Conservation (phyloP, 1,139 yeast species). For the Blastobotrys raffinosifermentans region DNA sequence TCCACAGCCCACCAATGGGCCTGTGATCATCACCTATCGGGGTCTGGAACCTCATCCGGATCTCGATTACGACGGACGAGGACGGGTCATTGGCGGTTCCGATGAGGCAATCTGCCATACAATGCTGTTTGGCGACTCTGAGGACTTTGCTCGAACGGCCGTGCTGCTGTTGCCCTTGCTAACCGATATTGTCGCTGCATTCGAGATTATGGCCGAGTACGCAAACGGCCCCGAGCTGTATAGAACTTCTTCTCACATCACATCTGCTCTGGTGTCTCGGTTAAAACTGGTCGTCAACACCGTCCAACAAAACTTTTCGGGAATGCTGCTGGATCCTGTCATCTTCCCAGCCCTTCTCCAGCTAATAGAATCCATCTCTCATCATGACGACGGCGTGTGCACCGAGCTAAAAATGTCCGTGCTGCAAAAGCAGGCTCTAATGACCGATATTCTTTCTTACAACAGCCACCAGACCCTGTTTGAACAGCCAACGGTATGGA, state of each 20-base stretch:
- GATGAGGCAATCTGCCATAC: constrained; percentile 72
- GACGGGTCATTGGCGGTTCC: constrained; percentile 46
- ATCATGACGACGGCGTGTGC: constrained; percentile 43
- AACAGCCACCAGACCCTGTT: constrained; percentile 16
- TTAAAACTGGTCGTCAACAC: constrained; percentile 38
- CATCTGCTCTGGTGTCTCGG: constrained; percentile 28
- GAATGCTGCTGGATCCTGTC: constrained; percentile 49
- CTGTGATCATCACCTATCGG: constrained; percentile 11
- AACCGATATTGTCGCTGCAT: constrained; percentile 50
- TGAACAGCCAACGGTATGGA: constrained; percentile 24
- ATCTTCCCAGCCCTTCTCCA: constrained; percentile 41
- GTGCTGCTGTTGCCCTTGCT: constrained; percentile 59
- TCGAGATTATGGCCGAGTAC: constrained; percentile 45
- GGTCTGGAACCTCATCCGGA: constrained; percentile 60
- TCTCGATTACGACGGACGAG: constrained; percentile 47
- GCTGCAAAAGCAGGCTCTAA: constrained; percentile 37
- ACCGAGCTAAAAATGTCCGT: constrained; percentile 40
- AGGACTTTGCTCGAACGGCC: constrained; percentile 41
- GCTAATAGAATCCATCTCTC: constrained; percentile 41
- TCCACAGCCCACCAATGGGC: background rate
- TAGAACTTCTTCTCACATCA: constrained; percentile 14
- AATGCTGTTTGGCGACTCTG: constrained; percentile 48
- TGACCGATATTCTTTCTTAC: constrained; percentile 34
- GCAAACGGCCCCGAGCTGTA: constrained; percentile 27
- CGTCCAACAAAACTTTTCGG: constrained; percentile 44